phyloP scores from a whole-genome alignment of 257 asterid genomes.

The Rhazya stricta region DNA sequence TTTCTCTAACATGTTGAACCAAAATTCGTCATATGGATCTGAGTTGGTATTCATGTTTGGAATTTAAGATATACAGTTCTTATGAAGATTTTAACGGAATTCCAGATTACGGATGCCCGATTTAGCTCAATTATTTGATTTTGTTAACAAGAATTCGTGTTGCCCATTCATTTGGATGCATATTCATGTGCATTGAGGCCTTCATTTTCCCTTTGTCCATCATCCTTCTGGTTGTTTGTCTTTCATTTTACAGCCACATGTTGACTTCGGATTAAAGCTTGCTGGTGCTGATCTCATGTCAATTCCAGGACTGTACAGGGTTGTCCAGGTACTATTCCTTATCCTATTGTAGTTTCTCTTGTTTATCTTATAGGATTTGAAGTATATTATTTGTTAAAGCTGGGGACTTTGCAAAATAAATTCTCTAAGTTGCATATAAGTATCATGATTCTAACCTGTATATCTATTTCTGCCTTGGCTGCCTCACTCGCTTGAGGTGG shows the following conservation, averaged over 20 bases:
- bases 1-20: neutral
- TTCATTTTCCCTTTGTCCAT: neutral
- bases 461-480: neutral
- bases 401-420: neutral
- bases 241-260: slow-evolving; percentile 73
- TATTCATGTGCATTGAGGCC: neutral
- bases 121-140: neutral
- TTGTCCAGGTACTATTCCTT: slow-evolving; percentile 62
- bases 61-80: neutral
- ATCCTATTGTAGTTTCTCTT: slow-evolving; percentile 7
- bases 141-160: neutral
- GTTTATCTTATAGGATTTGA: neutral
- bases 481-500: neutral
- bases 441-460: neutral
- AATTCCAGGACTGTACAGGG: slow-evolving; percentile 75
- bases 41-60: neutral
- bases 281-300: slow-evolving; percentile 98
- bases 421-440: neutral
- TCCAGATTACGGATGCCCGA: neutral
- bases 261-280: slow-evolving; percentile 89
- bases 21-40: neutral
- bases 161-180: neutral
- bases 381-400: neutral
- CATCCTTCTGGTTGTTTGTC: slow-evolving; percentile 17
- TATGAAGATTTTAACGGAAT: neutral